Percentiles rank a stretch among this genome's conserved stretches.
Conservation (phyloP, 345 rosid species). For the Murraya paniculata region DNA sequence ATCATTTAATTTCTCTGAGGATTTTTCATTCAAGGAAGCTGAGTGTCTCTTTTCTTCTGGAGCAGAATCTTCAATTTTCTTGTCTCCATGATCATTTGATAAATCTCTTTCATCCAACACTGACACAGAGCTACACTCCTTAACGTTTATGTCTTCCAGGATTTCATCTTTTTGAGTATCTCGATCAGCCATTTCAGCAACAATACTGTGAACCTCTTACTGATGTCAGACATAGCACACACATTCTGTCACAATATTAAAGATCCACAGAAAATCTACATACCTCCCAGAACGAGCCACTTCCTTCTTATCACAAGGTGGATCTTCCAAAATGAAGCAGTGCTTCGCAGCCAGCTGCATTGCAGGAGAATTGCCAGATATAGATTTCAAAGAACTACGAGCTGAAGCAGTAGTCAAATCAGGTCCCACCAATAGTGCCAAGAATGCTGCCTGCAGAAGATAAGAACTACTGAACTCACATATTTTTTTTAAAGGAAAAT, state of each 20-base stretch:
- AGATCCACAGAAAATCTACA: conserved; percentile 11
- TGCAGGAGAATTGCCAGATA: conserved; percentile 52
- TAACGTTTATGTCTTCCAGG: conserved; percentile 31
- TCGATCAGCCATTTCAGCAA: conserved; percentile 34
- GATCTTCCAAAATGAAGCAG: conserved; percentile 88
- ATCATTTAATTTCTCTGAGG: conserved; percentile 26
- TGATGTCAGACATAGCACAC: conserved; percentile 28
- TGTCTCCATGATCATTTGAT: conserved; percentile 27
- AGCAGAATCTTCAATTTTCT: conserved; percentile 37
- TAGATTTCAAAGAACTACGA: conserved; percentile 59
- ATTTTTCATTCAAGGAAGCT: conserved; percentile 30
- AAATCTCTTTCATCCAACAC: conserved; percentile 29
- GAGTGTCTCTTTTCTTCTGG: conserved; percentile 41
- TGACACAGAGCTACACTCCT: conserved; percentile 30
- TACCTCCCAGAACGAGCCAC: conserved; percentile 54
- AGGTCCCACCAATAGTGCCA: conserved; percentile 61
- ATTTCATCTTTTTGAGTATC: conserved; percentile 38
- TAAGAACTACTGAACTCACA: not conserved
- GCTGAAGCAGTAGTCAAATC: conserved; percentile 77
- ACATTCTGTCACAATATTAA: conserved; percentile 12
- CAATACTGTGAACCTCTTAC: conserved; percentile 48
- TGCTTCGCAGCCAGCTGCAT: conserved; percentile 76
- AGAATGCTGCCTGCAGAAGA: conserved; percentile 67
- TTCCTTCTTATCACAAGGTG: conserved; percentile 65
- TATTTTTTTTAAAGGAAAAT: not conserved